Percentiles rank a stretch among this genome's conserved stretches.
Evolutionary conservation across 176 grass and related monocot species (phyloP).

Genomic region (Stipa capillata): DNA sequence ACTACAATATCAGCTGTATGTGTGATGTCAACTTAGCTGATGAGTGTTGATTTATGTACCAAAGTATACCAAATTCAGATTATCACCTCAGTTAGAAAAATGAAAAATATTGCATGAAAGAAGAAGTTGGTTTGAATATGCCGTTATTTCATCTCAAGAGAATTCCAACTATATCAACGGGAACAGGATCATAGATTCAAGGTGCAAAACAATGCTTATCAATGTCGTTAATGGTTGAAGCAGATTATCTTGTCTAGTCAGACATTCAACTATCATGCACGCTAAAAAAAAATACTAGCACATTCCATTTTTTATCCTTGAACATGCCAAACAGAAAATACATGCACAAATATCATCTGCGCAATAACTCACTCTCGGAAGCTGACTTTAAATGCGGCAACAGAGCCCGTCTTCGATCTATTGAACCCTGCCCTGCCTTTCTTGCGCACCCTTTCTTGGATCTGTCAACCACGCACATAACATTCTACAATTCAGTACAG

Average conservation of each 20-base stretch:
- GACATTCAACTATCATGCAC: background rate
- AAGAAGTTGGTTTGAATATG: background rate
- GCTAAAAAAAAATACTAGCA: background rate
- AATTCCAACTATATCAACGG: background rate
- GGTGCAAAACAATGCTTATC: background rate
- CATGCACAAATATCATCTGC: background rate
- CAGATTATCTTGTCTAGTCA: background rate
- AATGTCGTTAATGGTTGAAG: background rate
- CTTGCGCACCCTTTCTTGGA: slow-evolving; percentile 69
- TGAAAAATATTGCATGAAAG: background rate
- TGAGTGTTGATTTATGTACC: background rate
- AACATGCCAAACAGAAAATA: too few species aligned
- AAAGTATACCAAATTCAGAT: background rate
- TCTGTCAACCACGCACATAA: slow-evolving; percentile 30
- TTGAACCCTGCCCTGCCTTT: slow-evolving; percentile 67
- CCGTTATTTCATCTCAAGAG: background rate
- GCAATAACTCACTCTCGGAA: slow-evolving; percentile 69
- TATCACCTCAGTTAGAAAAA: background rate
- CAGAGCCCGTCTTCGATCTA: slow-evolving; percentile 66
- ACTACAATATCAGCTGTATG: background rate
- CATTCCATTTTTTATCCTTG: too few species aligned
- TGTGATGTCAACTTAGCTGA: background rate
- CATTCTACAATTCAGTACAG: background rate
- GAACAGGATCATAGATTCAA: background rate
- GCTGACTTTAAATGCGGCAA: slow-evolving; percentile 83